Conservation (phyloP, 805 yeast genomes). For the Candida ulmi region DNA sequence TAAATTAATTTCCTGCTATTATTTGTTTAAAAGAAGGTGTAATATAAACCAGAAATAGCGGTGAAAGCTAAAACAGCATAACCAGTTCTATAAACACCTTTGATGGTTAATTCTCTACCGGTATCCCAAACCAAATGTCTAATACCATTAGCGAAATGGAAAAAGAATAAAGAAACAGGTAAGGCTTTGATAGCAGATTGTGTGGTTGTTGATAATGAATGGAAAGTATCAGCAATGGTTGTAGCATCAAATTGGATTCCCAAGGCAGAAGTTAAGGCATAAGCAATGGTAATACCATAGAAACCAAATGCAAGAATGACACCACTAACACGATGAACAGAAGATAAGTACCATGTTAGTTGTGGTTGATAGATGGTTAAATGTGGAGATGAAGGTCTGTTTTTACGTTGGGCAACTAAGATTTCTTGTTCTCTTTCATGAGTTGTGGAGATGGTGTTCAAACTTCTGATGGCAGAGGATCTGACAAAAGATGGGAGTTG, state of each 20-base stretch:
- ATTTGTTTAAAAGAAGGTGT: slow-evolving; percentile 19
- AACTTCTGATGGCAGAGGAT: slow-evolving; percentile 8
- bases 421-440: slow-evolving; percentile 61
- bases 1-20: no score
- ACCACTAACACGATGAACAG: slow-evolving; percentile 85
- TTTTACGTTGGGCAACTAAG: slow-evolving; percentile 73
- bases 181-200: slow-evolving; percentile 63
- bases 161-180: slow-evolving; percentile 78
- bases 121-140: slow-evolving; percentile 95
- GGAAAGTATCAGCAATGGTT: slow-evolving; percentile 30
- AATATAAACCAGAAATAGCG: slow-evolving; percentile 49
- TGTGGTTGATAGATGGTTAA: slow-evolving; percentile 88
- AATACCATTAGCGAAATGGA: slow-evolving; percentile 80
- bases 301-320: slow-evolving; percentile 74
- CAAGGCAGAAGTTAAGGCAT: slow-evolving; percentile 61
- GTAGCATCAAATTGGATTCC: slow-evolving; percentile 42
- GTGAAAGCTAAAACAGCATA: slow-evolving; percentile 70
- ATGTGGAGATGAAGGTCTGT: slow-evolving; percentile 91
- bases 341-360: slow-evolving; percentile 75
- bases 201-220: slow-evolving; percentile 55
- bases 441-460: slow-evolving; percentile 45
- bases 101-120: slow-evolving; percentile 70
- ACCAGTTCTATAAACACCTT: slow-evolving; percentile 92
- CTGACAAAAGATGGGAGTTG: not conserved
- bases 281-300: slow-evolving; percentile 71